These are phyloP conservation scores for Hyaloperonospora brassicae DNA, from an alignment of 352 stramenopile genomes.

Conservation along the genomic window DNA sequence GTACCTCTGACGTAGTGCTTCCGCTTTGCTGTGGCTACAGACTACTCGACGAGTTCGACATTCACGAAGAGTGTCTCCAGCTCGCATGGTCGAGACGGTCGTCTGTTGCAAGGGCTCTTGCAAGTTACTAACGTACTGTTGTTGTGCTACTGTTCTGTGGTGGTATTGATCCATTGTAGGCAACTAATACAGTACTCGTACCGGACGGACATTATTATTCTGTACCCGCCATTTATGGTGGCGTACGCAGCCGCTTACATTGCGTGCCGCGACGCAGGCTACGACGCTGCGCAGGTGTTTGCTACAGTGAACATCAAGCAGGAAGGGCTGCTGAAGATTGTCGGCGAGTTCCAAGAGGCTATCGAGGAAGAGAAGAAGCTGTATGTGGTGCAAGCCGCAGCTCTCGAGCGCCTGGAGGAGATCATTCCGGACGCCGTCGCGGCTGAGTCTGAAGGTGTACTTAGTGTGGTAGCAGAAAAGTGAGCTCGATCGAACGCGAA, in stretches of 20 bases:
- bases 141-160: background rate
- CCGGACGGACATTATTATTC: constrained; percentile 77
- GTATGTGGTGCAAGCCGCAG: constrained; percentile 45
- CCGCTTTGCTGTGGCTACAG: constrained; percentile 17
- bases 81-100: constrained; percentile 51
- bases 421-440: constrained; percentile 57
- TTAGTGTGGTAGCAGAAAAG: constrained; percentile 22
- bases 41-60: constrained; percentile 77
- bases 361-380: constrained; percentile 74
- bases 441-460: constrained; percentile 24
- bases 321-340: constrained; percentile 71
- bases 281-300: constrained; percentile 73
- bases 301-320: constrained; percentile 75
- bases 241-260: constrained; percentile 78
- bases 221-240: constrained; percentile 85
- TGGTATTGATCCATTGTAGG: constrained; percentile 23
- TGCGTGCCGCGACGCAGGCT: constrained; percentile 63
- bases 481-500: constrained; percentile 8
- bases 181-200: constrained; percentile 86
- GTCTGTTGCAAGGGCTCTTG: background rate
- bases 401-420: constrained; percentile 74
- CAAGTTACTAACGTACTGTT: background rate
- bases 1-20: background rate
- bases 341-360: constrained; percentile 62
- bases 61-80: constrained; percentile 81